Percentiles rank a stretch among this genome's conserved stretches.
These are phyloP conservation scores for Pseudocercospora crystallina DNA, from an alignment of 2,329 filamentous ascomycete genomes.

Conservation along the genomic window DNA sequence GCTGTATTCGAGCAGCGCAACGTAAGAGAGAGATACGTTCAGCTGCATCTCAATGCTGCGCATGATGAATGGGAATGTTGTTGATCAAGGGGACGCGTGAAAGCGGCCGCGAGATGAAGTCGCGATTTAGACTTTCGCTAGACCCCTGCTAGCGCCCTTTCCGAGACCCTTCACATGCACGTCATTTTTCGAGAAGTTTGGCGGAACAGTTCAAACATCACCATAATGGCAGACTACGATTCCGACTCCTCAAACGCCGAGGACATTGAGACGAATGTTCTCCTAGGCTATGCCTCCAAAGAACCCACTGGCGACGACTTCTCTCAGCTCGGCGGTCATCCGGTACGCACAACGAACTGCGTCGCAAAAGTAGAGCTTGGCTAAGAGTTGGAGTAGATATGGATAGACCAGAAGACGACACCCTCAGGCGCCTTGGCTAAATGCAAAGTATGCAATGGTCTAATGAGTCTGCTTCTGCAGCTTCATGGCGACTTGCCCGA, in stretches of 20 bases:
- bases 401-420: constrained; percentile 70
- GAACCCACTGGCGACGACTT: constrained; percentile 78
- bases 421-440: constrained; percentile 76
- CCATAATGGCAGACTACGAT: constrained; percentile 65
- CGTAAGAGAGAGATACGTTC: no score
- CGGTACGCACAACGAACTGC: constrained; percentile 60
- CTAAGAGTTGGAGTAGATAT: constrained; percentile 60
- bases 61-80: no score
- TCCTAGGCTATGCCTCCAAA: constrained; percentile 83
- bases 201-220: not conserved
- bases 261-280: constrained; percentile 79
- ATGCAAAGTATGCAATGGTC: constrained; percentile 82
- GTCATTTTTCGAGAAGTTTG: no score
- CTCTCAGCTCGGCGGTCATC: constrained; percentile 82
- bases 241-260: constrained; percentile 76
- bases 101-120: no score
- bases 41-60: no score
- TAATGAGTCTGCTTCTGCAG: constrained; percentile 84
- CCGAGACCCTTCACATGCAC: no score
- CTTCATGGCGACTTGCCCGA: constrained; percentile 88
- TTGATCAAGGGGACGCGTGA: no score
- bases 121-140: no score
- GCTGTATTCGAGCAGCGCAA: no score
- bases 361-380: constrained; percentile 8
- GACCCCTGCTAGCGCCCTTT: no score